Evolutionary conservation across 1,139 yeast genomes (phyloP).

Genomic region (Taiozyma sp.): DNA sequence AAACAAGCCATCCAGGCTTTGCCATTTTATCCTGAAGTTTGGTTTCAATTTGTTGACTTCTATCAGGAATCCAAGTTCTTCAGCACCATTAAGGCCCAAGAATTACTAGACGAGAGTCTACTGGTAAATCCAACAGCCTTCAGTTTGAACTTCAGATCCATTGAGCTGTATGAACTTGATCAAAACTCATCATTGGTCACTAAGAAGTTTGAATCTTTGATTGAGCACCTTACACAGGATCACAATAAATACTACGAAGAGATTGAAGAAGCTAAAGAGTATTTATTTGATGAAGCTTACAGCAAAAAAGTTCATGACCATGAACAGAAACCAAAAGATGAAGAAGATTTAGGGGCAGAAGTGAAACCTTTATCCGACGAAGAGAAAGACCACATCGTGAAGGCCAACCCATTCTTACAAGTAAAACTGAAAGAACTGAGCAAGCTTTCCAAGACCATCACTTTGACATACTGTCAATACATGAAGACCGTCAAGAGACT

Average conservation of each 20-base stretch:
- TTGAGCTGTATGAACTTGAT: slow-evolving; percentile 66
- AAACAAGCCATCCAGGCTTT: slow-evolving; percentile 66
- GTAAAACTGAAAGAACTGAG: slow-evolving; percentile 21
- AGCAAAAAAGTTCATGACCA: slow-evolving; percentile 5
- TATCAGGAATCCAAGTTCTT: slow-evolving; percentile 28
- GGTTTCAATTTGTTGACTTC: slow-evolving; percentile 66
- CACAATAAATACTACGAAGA: slow-evolving; percentile 26
- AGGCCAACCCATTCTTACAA: slow-evolving; percentile 24
- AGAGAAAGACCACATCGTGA: slow-evolving; percentile 23
- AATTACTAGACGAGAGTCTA: slow-evolving; percentile 52
- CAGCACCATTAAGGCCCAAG: slow-evolving; percentile 16
- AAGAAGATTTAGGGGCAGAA: slow-evolving; percentile 4
- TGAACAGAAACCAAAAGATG: slow-evolving; percentile 15
- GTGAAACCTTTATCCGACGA: slow-evolving; percentile 13
- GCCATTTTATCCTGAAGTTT: slow-evolving; percentile 75
- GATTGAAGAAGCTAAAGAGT: slow-evolving; percentile 24
- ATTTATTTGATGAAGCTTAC: slow-evolving; percentile 15
- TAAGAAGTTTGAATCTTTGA: slow-evolving; percentile 44
- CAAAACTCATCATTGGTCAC: slow-evolving; percentile 49
- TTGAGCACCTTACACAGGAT: slow-evolving; percentile 36
- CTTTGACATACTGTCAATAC: slow-evolving; percentile 48
- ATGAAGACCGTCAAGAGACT: slow-evolving; percentile 60
- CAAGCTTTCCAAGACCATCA: slow-evolving; percentile 32
- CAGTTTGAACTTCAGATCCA: slow-evolving; percentile 59
- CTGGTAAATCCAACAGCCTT: slow-evolving; percentile 69